phyloP scores from a whole-genome alignment of 257 asterid species.

The Penstemon eatonii region DNA sequence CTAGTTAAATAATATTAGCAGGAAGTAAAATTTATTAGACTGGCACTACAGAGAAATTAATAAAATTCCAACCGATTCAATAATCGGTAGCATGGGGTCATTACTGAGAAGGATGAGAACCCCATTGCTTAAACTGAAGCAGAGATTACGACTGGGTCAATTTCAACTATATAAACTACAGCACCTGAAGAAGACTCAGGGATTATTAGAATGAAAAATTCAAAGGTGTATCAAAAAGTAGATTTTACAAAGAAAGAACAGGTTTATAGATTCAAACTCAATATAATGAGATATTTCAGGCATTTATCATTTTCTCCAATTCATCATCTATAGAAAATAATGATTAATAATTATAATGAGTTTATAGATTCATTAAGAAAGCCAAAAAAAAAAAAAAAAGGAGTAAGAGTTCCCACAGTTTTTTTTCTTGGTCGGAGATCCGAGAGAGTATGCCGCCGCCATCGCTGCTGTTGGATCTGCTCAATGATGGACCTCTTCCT shows the following conservation, averaged over 20 bases:
- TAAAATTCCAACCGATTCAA: too few species aligned
- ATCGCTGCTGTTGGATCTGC: conserved; percentile 23
- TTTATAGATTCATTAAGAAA: background rate
- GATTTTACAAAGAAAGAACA: background rate
- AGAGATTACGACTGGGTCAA: conserved; percentile 78
- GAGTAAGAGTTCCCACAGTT: too few species aligned
- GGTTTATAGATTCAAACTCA: background rate
- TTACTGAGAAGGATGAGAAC: conserved; percentile 67
- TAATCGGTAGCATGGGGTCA: too few species aligned
- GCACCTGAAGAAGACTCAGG: conserved; percentile 55
- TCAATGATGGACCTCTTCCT: conserved; percentile 13
- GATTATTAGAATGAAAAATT: background rate
- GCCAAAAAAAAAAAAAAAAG: too few species aligned
- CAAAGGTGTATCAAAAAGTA: background rate
- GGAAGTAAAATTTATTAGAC: too few species aligned
- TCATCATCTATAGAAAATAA: background rate
- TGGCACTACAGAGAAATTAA: too few species aligned
- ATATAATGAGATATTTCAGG: background rate
- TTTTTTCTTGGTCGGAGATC: conserved; percentile 32
- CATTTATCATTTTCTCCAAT: background rate
- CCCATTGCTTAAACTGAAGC: conserved; percentile 88
- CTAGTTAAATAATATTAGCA: too few species aligned
- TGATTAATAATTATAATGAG: background rate
- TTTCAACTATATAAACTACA: conserved; percentile 66
- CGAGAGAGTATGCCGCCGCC: conserved; percentile 38